Evolutionary conservation across 116 monocot genomes (phyloP).

Genomic region (Posidonia oceanica): DNA sequence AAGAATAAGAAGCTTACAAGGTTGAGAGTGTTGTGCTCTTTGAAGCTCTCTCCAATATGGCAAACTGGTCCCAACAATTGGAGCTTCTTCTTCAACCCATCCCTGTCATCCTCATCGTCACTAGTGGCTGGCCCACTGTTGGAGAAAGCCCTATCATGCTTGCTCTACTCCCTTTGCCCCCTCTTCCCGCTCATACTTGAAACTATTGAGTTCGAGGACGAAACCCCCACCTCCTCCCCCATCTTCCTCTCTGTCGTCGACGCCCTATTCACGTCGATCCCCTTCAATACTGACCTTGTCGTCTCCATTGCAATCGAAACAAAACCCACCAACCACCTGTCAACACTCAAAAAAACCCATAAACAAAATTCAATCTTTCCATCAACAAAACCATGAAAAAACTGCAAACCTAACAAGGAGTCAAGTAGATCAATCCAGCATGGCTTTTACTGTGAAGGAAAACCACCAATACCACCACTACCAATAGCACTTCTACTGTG

Average conservation of each 20-base stretch:
- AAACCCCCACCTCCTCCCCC: slow-evolving; percentile 15
- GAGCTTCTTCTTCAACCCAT: slow-evolving; percentile 62
- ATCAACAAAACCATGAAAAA: too few relatives aligned
- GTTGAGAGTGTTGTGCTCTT: slow-evolving; percentile 66
- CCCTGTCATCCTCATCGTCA: slow-evolving; percentile 37
- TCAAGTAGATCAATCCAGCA: not conserved
- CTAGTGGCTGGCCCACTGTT: slow-evolving; percentile 8
- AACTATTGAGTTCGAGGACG: slow-evolving; percentile 37
- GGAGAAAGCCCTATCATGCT: slow-evolving; percentile 2
- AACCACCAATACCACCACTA: too few relatives aligned
- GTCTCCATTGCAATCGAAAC: slow-evolving; percentile 1
- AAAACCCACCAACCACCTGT: not conserved
- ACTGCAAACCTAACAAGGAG: not conserved
- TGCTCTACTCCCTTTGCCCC: slow-evolving; percentile 4
- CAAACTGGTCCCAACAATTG: slow-evolving; percentile 55
- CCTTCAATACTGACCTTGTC: slow-evolving; percentile 12
- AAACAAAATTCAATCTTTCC: not conserved
- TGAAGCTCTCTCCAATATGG: slow-evolving; percentile 73
- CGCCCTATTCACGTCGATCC: slow-evolving; percentile 54
- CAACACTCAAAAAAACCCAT: not conserved
- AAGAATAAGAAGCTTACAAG: slow-evolving; percentile 23
- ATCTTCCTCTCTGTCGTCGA: slow-evolving; percentile 16
- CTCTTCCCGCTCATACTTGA: slow-evolving; percentile 25
- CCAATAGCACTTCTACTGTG: not conserved
- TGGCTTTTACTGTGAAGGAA: not conserved